Conservation (phyloP, 106 monocot species). For the Phalaenopsis aphrodite region DNA sequence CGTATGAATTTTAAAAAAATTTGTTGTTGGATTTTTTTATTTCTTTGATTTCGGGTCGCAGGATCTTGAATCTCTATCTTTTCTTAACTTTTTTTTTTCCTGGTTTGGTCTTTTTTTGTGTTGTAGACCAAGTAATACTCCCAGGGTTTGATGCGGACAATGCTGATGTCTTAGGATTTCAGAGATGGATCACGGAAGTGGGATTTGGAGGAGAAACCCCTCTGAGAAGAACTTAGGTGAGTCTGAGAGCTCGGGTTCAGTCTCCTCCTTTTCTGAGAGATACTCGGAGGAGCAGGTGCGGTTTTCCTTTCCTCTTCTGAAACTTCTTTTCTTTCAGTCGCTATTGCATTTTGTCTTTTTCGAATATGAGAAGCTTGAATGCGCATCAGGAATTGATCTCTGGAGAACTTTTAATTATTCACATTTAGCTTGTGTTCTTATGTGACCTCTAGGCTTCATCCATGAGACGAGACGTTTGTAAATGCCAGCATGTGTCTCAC, state of each 20-base stretch:
- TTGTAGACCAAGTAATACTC: not conserved
- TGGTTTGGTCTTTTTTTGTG: not conserved
- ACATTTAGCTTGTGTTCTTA: not conserved
- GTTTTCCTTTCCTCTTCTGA: not conserved
- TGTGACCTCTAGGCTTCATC: not conserved
- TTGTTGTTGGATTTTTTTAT: not conserved
- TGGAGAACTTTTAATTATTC: not conserved
- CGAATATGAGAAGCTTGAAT: not conserved
- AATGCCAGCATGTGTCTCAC: not conserved
- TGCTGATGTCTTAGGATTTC: constrained; percentile 1
- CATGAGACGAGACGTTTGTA: not conserved
- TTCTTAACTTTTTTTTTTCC: not conserved
- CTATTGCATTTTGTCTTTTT: not conserved
- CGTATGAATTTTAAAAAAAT: not conserved
- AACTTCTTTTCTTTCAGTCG: not conserved
- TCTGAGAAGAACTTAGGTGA: constrained; percentile 67
- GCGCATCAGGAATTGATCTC: not conserved
- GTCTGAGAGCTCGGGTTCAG: constrained; percentile 71
- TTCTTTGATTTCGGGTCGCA: not conserved
- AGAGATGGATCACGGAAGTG: constrained; percentile 68
- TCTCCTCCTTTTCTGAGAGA: constrained; percentile 46
- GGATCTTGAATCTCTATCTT: not conserved
- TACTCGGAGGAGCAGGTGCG: constrained; percentile 69
- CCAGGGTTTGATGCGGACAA: not conserved
- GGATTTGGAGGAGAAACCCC: constrained; percentile 64